Evolutionary conservation across 225 moss, liverwort and hornwort species (phyloP).

Genomic region (Marchantia polymorpha): DNA sequence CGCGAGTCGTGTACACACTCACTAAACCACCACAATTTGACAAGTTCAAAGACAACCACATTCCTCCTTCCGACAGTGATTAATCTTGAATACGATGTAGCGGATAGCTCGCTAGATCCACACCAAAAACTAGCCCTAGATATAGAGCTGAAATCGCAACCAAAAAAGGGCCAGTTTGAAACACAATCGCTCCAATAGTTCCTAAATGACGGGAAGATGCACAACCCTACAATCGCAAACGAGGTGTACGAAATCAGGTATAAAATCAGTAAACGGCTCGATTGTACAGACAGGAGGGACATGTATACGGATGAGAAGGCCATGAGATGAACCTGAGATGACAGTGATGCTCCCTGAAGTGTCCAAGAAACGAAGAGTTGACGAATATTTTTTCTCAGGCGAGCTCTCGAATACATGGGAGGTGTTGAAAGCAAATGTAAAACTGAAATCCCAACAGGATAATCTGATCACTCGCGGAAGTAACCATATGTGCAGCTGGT

Average conservation of each 20-base stretch:
- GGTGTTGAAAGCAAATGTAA: neutral
- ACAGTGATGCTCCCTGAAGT: neutral
- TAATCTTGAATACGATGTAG: neutral
- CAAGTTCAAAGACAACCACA: neutral
- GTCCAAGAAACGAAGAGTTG: neutral
- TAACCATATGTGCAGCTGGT: slow-evolving; percentile 1
- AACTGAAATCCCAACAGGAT: neutral
- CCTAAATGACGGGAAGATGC: neutral
- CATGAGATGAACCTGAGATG: neutral
- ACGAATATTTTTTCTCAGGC: neutral
- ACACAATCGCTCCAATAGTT: neutral
- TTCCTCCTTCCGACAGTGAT: neutral
- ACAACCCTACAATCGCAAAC: neutral
- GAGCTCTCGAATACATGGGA: neutral
- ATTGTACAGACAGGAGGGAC: neutral
- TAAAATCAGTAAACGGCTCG: neutral
- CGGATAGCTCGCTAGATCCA: neutral
- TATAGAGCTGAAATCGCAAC: neutral
- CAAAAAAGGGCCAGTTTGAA: neutral
- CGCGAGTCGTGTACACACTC: neutral
- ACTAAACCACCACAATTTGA: neutral
- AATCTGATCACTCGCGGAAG: neutral
- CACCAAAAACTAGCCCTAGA: neutral
- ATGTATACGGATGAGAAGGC: neutral
- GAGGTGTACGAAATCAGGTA: neutral